Percentiles rank a stretch among this genome's conserved stretches.
These are phyloP conservation scores for Kodamaea kaohsiungensis DNA, from an alignment of 805 yeast species.

Conservation along the genomic window DNA sequence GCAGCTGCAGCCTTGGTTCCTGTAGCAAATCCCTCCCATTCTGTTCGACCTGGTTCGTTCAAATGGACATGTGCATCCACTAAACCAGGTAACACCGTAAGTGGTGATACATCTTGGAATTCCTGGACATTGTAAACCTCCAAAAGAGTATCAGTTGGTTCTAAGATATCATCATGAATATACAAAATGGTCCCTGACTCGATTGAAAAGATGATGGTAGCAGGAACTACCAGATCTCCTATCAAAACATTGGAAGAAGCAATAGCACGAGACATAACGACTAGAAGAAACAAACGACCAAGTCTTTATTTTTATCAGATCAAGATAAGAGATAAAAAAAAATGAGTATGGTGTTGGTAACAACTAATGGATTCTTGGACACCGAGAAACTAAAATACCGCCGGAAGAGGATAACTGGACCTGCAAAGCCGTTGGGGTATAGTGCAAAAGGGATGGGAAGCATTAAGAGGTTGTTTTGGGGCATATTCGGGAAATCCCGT, in stretches of 20 bases:
- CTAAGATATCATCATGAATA: slow-evolving; percentile 39
- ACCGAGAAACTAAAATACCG: neutral
- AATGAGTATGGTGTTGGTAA: neutral
- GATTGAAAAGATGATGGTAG: slow-evolving; percentile 63
- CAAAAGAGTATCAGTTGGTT: slow-evolving; percentile 41
- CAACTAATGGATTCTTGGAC: neutral
- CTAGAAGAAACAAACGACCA: neutral
- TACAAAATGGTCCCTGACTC: slow-evolving; percentile 55
- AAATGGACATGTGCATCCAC: slow-evolving; percentile 94
- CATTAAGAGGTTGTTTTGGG: neutral
- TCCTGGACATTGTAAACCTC: slow-evolving; percentile 42
- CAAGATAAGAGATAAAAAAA: neutral
- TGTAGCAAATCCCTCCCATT: slow-evolving; percentile 98
- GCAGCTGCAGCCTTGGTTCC: slow-evolving; percentile 94
- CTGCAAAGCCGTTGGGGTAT: neutral
- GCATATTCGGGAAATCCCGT: neutral
- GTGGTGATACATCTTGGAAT: slow-evolving; percentile 60
- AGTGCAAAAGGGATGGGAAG: neutral
- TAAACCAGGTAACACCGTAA: slow-evolving; percentile 79
- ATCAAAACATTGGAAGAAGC: slow-evolving; percentile 60
- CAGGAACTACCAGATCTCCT: slow-evolving; percentile 48
- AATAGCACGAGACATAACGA: slow-evolving; percentile 58
- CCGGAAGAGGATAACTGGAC: neutral
- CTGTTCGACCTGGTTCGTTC: slow-evolving; percentile 97
- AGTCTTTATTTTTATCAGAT: neutral